Evolutionary conservation across 768 basidiomycete genomes (phyloP), one percentile per base, ranked within the genome.

Genomic region (Calocera cornea): DNA sequence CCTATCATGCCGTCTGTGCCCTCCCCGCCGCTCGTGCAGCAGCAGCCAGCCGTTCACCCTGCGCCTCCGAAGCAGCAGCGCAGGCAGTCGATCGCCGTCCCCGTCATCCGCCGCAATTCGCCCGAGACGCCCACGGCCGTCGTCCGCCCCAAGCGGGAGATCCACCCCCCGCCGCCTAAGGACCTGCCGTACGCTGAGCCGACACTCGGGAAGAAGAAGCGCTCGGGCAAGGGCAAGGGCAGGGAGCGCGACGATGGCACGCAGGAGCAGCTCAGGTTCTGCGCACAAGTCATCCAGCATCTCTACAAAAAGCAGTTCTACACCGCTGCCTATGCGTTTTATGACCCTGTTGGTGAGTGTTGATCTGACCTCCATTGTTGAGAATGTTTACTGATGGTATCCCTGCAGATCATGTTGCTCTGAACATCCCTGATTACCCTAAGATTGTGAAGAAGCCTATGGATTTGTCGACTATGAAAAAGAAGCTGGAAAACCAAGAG

Each of bases 101-200:
- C 93, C 44, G 84, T 86, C 67, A 90, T 93, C 71, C 84, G 92
- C 66, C 89, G 92, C 54, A 60, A 60, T 88, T 86, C 29, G 90
- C 92, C 3, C 76, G 76, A 16, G 81, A 83, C 33, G 75, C 76
- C 54, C 68, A 80, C 81, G 69, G 79, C 77, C 27, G 75, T 82
- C 29, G 83, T 84, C 27, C 86, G 97, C n/a, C 95, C 95, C 1
- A 98, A 97, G 79, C 90, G 97, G 66, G 97, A 99, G 76, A 95
- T 97, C 33, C 95, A 97, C 74, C 92, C 95, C 2, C 95, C 95
- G 12, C 89, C 92, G 24, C 87, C 93, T 0, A 95, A 93, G 77
- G 95, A 97, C 72, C 77, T 94, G 11, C 84, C 88, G 0, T 97
- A 95, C 74, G 84, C 84, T 14, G 90, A 92, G 74, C 81, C 74